These are phyloP conservation scores for Speleostelium caveatum DNA, from an alignment of 78 protist genomes.

Conservation along the genomic window DNA sequence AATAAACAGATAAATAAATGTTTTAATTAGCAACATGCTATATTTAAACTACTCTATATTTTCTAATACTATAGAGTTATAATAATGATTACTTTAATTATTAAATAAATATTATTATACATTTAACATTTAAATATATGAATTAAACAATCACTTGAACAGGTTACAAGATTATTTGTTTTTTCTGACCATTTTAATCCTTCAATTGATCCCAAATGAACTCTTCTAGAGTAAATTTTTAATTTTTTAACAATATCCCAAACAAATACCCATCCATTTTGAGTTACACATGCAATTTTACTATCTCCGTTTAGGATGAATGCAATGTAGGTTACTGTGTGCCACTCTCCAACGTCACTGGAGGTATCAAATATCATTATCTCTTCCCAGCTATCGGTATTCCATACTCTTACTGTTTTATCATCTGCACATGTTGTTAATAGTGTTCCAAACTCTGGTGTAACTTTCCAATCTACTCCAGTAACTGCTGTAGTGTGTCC, in stretches of 20 bases:
- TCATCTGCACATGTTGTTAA: conserved; percentile 76
- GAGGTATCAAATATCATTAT: conserved; percentile 9
- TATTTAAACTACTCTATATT: no score
- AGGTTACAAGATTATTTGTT: conserved; percentile 35
- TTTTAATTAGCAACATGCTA: no score
- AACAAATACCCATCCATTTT: conserved; percentile 72
- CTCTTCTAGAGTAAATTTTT: conserved; percentile 37
- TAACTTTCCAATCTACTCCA: conserved; percentile 45
- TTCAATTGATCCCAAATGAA: conserved; percentile 69
- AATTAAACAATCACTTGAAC: conserved; percentile 75
- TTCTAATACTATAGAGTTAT: no score
- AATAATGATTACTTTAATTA: no score
- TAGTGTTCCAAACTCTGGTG: neutral
- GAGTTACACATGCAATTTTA: conserved; percentile 43
- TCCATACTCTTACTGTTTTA: conserved; percentile 60
- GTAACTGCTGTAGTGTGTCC: conserved; percentile 74
- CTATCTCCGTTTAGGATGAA: neutral
- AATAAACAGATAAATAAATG: no score
- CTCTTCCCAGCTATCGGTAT: conserved; percentile 22
- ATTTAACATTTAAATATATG: conserved; percentile 19
- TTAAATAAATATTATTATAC: neutral
- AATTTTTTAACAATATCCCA: conserved; percentile 13
- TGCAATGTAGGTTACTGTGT: conserved; percentile 62
- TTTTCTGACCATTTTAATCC: conserved; percentile 53
- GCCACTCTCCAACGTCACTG: conserved; percentile 69